Percentiles rank a stretch among this genome's conserved stretches.
Evolutionary conservation across 2,329 filamentous ascomycete species (phyloP).

Genomic region (Xylariaceae sp.): DNA sequence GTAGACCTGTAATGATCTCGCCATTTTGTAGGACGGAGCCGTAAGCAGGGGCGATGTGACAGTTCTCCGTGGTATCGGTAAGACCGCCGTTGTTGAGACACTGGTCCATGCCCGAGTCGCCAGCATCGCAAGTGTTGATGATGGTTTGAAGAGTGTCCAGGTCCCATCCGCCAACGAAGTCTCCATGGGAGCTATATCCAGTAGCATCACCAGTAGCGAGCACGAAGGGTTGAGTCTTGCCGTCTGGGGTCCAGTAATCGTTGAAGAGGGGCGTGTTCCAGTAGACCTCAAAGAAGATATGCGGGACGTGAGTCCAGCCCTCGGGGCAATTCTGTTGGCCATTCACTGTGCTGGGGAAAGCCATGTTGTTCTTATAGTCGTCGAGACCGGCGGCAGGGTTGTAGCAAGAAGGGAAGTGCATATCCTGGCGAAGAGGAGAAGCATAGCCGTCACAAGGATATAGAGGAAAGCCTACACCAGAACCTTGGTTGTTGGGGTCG

Average conservation of each 20-base stretch:
- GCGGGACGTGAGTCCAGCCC: conserved; percentile 52
- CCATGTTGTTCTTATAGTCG: conserved; percentile 63
- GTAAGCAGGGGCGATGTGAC: conserved; percentile 47
- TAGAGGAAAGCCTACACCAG: conserved; percentile 65
- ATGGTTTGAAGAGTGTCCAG: conserved; percentile 59
- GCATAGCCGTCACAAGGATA: conserved; percentile 61
- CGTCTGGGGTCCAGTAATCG: conserved; percentile 50
- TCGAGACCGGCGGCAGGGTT: conserved; percentile 57
- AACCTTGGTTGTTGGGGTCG: conserved; percentile 50
- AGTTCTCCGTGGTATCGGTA: conserved; percentile 45
- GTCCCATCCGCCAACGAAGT: conserved; percentile 74
- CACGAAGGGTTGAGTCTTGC: conserved; percentile 60
- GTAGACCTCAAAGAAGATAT: conserved; percentile 58
- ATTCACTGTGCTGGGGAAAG: conserved; percentile 50
- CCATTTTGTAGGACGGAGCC: conserved; percentile 43
- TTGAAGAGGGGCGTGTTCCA: conserved; percentile 54
- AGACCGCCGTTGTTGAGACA: conserved; percentile 56
- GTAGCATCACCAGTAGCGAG: conserved; percentile 66
- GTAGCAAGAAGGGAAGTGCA: conserved; percentile 74
- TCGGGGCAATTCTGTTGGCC: conserved; percentile 52
- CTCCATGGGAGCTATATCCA: conserved; percentile 66
- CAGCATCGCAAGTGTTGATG: conserved; percentile 62
- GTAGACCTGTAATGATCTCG: conserved; percentile 41
- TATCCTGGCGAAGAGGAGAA: conserved; percentile 60
- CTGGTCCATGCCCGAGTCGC: conserved; percentile 56